Evolutionary conservation across 257 asterid species (phyloP).

Genomic region (Pogostemon cablin): DNA sequence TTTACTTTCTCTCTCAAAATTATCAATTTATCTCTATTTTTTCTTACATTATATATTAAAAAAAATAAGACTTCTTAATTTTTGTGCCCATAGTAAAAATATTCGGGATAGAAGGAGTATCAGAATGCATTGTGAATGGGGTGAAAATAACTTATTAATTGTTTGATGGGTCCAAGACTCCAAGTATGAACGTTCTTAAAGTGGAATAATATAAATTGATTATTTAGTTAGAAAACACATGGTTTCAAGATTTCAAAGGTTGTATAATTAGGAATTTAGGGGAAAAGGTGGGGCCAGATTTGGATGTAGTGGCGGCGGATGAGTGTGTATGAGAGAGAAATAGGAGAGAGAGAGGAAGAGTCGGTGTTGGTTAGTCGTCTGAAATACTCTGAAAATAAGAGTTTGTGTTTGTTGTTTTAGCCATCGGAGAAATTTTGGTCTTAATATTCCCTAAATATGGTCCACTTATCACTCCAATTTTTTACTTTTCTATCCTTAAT

Average conservation of each 20-base stretch:
- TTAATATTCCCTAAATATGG: slow-evolving; percentile 6
- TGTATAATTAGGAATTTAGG: slow-evolving; percentile 16
- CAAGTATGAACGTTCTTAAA: no score
- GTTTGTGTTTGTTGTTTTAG: background rate
- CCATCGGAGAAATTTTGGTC: background rate
- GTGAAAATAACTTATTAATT: no score
- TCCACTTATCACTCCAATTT: slow-evolving; percentile 1
- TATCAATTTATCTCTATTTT: no score
- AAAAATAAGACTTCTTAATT: no score
- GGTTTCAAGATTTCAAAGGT: background rate
- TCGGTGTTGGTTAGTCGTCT: slow-evolving; percentile 16
- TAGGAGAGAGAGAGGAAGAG: no score
- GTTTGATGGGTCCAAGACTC: no score
- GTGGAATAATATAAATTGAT: background rate
- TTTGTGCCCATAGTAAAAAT: no score
- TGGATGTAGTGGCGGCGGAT: slow-evolving; percentile 28
- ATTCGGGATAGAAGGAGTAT: no score
- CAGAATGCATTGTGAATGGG: no score
- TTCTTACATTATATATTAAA: no score
- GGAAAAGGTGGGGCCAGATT: background rate
- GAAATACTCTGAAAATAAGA: slow-evolving; percentile 26
- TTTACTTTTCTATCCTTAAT: background rate
- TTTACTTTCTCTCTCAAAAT: no score
- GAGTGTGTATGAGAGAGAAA: no score
- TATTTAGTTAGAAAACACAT: slow-evolving; percentile 9